A percentile compares a stretch with the other conserved stretches of the same genome.
phyloP scores from a whole-genome alignment of 1,139 yeast genomes.

The Saccharomyces hybrid region DNA sequence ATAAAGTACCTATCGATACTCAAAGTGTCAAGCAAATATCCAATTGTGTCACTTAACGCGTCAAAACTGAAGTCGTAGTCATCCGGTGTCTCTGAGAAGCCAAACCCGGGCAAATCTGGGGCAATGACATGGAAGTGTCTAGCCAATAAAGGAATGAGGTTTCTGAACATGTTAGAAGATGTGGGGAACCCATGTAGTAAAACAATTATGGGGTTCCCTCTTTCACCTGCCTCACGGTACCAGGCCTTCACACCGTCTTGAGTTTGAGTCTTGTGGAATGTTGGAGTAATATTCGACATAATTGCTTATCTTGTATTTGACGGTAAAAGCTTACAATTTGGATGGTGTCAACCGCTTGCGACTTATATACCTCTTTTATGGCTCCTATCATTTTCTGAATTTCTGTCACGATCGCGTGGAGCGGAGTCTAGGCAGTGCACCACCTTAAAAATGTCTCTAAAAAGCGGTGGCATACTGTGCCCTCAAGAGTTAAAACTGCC shows the following conservation, averaged over 20 bases:
- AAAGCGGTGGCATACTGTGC: too few relatives aligned
- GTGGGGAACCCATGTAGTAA: slow-evolving; percentile 42
- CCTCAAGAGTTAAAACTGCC: too few relatives aligned
- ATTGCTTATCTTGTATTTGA: too few relatives aligned
- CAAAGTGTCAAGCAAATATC: neutral
- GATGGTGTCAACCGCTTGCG: too few relatives aligned
- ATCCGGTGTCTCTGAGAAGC: neutral
- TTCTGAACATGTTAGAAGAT: slow-evolving; percentile 36
- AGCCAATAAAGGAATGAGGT: slow-evolving; percentile 35
- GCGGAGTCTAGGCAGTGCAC: too few relatives aligned
- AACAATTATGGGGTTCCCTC: slow-evolving; percentile 31
- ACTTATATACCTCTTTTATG: too few relatives aligned
- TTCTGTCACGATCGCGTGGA: too few relatives aligned
- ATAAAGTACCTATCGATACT: neutral
- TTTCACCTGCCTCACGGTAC: slow-evolving; percentile 37
- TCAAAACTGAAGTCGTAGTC: neutral
- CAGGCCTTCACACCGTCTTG: slow-evolving; percentile 29
- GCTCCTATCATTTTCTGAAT: too few relatives aligned
- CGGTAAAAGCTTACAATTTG: too few relatives aligned
- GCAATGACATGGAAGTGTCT: slow-evolving; percentile 37
- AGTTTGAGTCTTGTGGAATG: slow-evolving; percentile 2
- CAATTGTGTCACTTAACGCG: neutral
- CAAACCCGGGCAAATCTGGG: slow-evolving; percentile 21
- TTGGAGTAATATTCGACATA: neutral
- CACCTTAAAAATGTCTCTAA: too few relatives aligned